phyloP scores from a whole-genome alignment of 208 protist genomes.

The Wallacemonas sp. region DNA sequence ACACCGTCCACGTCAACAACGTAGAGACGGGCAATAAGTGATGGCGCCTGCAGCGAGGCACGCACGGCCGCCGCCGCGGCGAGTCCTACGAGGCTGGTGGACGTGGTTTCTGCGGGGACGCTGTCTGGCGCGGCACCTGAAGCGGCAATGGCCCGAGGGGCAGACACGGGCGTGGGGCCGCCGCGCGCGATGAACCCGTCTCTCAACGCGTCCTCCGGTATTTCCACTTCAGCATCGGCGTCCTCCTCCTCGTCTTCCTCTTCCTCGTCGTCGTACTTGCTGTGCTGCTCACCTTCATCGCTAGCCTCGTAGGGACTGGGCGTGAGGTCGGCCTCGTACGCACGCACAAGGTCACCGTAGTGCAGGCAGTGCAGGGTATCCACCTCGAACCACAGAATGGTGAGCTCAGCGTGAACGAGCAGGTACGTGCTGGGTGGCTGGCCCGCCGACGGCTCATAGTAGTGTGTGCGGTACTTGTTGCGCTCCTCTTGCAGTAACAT shows the following conservation, averaged over 20 bases:
- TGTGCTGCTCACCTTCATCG: background rate
- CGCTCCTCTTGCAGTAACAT: conserved; percentile 9
- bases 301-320: background rate
- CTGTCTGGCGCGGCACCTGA: background rate
- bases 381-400: conserved; percentile 22
- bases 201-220: background rate
- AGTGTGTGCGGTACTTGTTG: conserved; percentile 10
- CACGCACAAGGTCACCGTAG: conserved; percentile 11
- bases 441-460: background rate
- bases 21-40: background rate
- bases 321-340: background rate
- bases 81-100: background rate
- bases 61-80: background rate
- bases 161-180: background rate
- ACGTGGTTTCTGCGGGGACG: background rate
- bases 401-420: conserved; percentile 15
- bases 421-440: background rate
- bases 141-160: background rate
- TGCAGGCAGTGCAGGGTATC: conserved; percentile 16
- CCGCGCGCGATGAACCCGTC: background rate
- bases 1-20: conserved; percentile 3
- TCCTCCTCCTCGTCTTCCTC: background rate
- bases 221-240: background rate
- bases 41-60: background rate
- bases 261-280: background rate